Conservation (phyloP, 768 basidiomycete genomes). For the Agaricus subrufescens region DNA sequence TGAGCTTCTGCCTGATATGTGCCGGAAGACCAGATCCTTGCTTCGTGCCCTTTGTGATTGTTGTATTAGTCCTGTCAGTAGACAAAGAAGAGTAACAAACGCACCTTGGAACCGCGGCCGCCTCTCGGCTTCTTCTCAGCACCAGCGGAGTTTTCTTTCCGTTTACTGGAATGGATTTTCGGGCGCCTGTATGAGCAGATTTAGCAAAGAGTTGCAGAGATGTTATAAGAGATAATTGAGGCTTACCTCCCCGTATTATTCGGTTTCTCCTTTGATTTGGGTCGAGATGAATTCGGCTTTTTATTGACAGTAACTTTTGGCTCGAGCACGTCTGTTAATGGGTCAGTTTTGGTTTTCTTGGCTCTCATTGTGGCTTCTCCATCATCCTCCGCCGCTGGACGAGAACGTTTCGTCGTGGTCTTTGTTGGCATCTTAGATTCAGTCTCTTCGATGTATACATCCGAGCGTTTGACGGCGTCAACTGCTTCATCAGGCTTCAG, state of each 20-base stretch:
- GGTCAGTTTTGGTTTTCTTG: not conserved
- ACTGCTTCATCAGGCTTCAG: not conserved
- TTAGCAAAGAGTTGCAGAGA: not conserved
- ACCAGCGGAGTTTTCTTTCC: constrained; percentile 28
- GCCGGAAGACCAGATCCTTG: not conserved
- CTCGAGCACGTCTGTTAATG: not conserved
- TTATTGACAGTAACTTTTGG: not conserved
- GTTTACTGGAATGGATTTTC: constrained; percentile 19
- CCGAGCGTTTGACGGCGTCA: not conserved
- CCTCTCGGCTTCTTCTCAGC: not conserved
- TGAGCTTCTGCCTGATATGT: not conserved
- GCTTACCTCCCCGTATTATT: constrained; percentile 15
- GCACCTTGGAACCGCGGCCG: not conserved
- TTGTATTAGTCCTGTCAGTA: not conserved
- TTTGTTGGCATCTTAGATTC: not conserved
- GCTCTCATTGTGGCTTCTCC: not conserved
- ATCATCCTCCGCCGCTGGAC: not conserved
- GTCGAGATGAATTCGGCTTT: not conserved
- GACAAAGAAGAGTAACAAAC: no score
- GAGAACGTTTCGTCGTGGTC: not conserved
- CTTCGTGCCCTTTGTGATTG: not conserved
- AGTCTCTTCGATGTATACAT: not conserved
- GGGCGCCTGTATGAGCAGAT: not conserved
- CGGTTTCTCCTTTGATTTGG: not conserved
- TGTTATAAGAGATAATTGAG: not conserved